A percentile compares a stretch with the other conserved stretches of the same genome.
phyloP scores from a whole-genome alignment of 2,329 filamentous ascomycete genomes.

The Cladosporium sp. region DNA sequence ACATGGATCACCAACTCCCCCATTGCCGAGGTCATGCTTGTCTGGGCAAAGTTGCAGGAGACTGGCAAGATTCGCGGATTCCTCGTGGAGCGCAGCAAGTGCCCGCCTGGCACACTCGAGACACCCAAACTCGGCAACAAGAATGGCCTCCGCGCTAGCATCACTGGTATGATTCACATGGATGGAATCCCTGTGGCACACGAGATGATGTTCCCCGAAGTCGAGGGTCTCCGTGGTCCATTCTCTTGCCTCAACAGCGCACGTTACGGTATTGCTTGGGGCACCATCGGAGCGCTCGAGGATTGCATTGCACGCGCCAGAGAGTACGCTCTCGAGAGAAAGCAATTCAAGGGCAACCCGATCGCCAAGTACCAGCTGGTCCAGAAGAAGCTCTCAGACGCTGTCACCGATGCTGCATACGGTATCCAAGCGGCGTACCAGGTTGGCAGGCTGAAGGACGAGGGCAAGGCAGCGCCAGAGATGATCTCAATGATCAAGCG shows the following conservation, averaged over 20 bases:
- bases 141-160: constrained; percentile 86
- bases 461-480: constrained; percentile 82
- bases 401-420: constrained; percentile 84
- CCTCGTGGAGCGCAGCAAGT: constrained; percentile 79
- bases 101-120: constrained; percentile 83
- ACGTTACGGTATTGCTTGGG: constrained; percentile 89
- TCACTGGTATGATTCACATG: constrained; percentile 97
- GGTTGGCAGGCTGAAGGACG: constrained; percentile 89
- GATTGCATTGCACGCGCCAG: constrained; percentile 81
- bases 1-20: constrained; percentile 97
- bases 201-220: constrained; percentile 89
- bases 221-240: constrained; percentile 83
- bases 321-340: constrained; percentile 85
- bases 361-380: constrained; percentile 94
- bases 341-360: constrained; percentile 94
- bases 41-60: constrained; percentile 91
- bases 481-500: constrained; percentile 98
- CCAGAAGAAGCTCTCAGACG: constrained; percentile 96
- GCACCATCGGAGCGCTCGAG: constrained; percentile 89
- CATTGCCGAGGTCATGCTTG: constrained; percentile 78
- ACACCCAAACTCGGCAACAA: constrained; percentile 94
- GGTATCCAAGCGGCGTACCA: constrained; percentile 88
- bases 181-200: constrained; percentile 85
- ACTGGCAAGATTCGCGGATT: constrained; percentile 95
- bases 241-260: constrained; percentile 95